Evolutionary conservation across 208 protist species (phyloP), one percentile per base, ranked within the genome.

Genomic region (Wallacemonas sp.): DNA sequence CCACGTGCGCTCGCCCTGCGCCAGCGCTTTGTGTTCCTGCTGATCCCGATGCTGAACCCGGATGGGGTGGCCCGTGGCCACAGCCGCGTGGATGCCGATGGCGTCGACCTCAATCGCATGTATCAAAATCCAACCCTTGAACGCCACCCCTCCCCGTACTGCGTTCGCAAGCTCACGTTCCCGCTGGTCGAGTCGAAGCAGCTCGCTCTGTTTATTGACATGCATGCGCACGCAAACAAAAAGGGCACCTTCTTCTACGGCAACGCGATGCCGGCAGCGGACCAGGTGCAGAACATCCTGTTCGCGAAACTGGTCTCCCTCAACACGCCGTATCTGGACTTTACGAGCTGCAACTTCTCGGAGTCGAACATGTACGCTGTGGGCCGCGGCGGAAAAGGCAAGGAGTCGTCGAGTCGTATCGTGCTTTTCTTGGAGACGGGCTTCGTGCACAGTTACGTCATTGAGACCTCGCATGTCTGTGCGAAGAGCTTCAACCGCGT

Each of bases 221-320:
- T 98, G 76, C 96, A 98, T 72, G 95, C 91, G 1, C 96, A 98
- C 76, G 92, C 96, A 24, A 97, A 90, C 74, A 93, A 95, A 60
- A 65, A 89, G 21, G 95, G 96, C 41, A 88, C 84, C 36, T 98
- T 98, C 75, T 91, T 98, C 32, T 98, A 96, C 67, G 96, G 95
- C 52, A 98, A 98, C 68, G 78, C 74, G 32, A 85, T 97, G 76
- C 52, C 78, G 19, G 65, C 78, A 2, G 63, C 61, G 23, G 73
- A 80, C 26, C 81, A 95, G 68, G 65, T 96, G 27, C 78, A 96
- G 48, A 93, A 78, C 41, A 63, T 98, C 3, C 78, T 96, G 5
- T 98, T 94, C 62, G 72, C 92, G 0, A 93, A 96, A 66, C 83
- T 98, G 0, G 83, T 97, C 5, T 66, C 86, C 9, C 49, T 97